phyloP scores from a whole-genome alignment of 352 stramenopile genomes.

The Phytophthora kernoviae region DNA sequence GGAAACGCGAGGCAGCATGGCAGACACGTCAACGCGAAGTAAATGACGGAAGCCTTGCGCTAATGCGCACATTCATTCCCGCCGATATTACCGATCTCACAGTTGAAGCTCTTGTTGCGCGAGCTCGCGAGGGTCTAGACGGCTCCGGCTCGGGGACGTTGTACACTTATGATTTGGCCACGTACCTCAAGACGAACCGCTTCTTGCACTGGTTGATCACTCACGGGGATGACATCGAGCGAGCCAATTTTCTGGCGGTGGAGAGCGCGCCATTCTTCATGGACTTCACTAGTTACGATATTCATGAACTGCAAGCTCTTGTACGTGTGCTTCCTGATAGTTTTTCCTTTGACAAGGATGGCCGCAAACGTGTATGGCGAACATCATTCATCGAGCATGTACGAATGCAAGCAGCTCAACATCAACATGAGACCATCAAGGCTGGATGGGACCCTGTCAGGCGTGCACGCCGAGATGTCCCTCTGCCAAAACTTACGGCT shows the following conservation, averaged over 20 bases:
- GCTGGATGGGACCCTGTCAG: slow-evolving; percentile 65
- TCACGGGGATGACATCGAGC: slow-evolving; percentile 67
- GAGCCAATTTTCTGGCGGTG: slow-evolving; percentile 73
- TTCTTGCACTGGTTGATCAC: slow-evolving; percentile 82
- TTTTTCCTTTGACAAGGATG: slow-evolving; percentile 83
- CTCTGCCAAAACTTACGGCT: slow-evolving; percentile 59
- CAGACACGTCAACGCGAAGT: slow-evolving; percentile 36
- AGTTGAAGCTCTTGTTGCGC: slow-evolving; percentile 56
- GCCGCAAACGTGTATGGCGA: slow-evolving; percentile 66
- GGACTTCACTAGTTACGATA: slow-evolving; percentile 72
- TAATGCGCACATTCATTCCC: slow-evolving; percentile 58
- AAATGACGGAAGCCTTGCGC: slow-evolving; percentile 43
- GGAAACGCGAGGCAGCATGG: slow-evolving; percentile 56
- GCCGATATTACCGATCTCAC: slow-evolving; percentile 63
- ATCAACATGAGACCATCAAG: slow-evolving; percentile 61
- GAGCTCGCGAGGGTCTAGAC: slow-evolving; percentile 23
- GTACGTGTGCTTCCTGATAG: slow-evolving; percentile 48
- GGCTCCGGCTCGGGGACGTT: slow-evolving; percentile 38
- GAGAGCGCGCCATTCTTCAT: slow-evolving; percentile 65
- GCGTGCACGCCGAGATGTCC: slow-evolving; percentile 46
- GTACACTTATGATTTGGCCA: slow-evolving; percentile 75
- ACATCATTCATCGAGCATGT: slow-evolving; percentile 71
- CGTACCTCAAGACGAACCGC: slow-evolving; percentile 82
- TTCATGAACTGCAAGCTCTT: slow-evolving; percentile 67
- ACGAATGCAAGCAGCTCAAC: slow-evolving; percentile 52